Percentiles rank a stretch among this genome's conserved stretches.
Evolutionary conservation across 108 stramenopile species (phyloP).

Genomic region (Fistulifera pelliculosa): DNA sequence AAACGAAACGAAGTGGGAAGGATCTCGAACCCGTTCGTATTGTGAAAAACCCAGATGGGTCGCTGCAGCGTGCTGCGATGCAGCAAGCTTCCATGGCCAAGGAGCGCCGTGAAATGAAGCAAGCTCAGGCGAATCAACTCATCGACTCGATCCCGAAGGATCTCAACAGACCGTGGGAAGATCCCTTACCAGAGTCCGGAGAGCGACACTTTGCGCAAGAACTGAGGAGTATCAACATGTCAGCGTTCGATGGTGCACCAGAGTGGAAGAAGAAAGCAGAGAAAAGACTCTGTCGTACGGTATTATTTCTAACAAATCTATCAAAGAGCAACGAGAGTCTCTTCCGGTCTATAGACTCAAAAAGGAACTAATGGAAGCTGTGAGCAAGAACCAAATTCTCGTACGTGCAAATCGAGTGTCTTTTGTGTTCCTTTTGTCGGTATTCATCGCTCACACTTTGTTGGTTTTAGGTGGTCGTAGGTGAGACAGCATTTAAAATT

Average conservation of each 20-base stretch:
- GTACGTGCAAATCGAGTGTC: no score
- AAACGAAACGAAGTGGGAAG: conserved; percentile 72
- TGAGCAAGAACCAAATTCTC: conserved; percentile 81
- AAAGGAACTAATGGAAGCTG: conserved; percentile 71
- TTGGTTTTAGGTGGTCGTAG: no score
- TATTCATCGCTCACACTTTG: no score
- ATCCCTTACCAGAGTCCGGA: conserved; percentile 95
- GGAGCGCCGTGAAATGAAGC: conserved; percentile 93
- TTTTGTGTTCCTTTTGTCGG: no score
- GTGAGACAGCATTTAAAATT: no score
- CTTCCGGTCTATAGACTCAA: conserved; percentile 90
- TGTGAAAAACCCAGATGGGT: conserved; percentile 98
- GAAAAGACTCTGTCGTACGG: conserved; percentile 92
- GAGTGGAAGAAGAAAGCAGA: conserved; percentile 98
- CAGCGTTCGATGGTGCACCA: conserved; percentile 79
- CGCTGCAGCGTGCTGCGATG: conserved; percentile 93
- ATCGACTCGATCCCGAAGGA: conserved; percentile 98
- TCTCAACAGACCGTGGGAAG: conserved; percentile 95
- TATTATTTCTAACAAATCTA: conserved; percentile 83
- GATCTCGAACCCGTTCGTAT: conserved; percentile 88
- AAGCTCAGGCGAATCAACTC: conserved; percentile 92
- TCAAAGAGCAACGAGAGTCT: conserved; percentile 93
- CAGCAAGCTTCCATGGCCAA: conserved; percentile 89
- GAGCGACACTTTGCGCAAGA: conserved; percentile 97
- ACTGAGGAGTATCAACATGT: conserved; percentile 90